Percentiles rank a stretch among this genome's conserved stretches.
Conservation (phyloP, 306 rosid genomes). For the Vigna unguiculata region DNA sequence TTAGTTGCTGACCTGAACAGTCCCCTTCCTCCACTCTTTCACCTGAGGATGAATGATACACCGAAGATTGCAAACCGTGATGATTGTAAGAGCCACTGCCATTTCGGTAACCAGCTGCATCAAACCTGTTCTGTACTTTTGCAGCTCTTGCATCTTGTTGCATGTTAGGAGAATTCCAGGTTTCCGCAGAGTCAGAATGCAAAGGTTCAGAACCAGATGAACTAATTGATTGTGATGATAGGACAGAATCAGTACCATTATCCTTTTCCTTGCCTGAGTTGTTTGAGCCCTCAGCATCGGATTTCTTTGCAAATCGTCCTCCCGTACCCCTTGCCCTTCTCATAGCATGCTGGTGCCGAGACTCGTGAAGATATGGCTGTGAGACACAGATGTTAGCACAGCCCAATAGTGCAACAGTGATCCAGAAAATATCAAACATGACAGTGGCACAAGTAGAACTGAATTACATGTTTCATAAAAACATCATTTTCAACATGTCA, state of each 20-base stretch:
- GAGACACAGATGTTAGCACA: constrained; percentile 45
- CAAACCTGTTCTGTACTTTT: constrained; percentile 37
- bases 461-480: neutral
- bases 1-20: constrained; percentile 66
- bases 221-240: constrained; percentile 79
- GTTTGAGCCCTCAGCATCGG: constrained; percentile 51
- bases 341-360: constrained; percentile 98
- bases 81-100: constrained; percentile 61
- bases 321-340: constrained; percentile 94
- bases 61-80: constrained; percentile 63
- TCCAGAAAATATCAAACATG: constrained; percentile 1
- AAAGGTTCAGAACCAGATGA: constrained; percentile 86
- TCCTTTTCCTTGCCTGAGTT: constrained; percentile 60
- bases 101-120: constrained; percentile 56
- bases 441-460: constrained; percentile 2
- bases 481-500: constrained; percentile 8
- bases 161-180: constrained; percentile 76
- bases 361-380: constrained; percentile 98
- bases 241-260: constrained; percentile 64
- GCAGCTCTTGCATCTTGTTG: constrained; percentile 62
- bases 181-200: constrained; percentile 69
- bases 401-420: neutral
- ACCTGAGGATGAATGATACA: constrained; percentile 57
- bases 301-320: constrained; percentile 95
- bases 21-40: constrained; percentile 80